Evolutionary conservation across 2,329 filamentous ascomycete genomes (phyloP).

Genomic region (Ceratocystis harringtonii): DNA sequence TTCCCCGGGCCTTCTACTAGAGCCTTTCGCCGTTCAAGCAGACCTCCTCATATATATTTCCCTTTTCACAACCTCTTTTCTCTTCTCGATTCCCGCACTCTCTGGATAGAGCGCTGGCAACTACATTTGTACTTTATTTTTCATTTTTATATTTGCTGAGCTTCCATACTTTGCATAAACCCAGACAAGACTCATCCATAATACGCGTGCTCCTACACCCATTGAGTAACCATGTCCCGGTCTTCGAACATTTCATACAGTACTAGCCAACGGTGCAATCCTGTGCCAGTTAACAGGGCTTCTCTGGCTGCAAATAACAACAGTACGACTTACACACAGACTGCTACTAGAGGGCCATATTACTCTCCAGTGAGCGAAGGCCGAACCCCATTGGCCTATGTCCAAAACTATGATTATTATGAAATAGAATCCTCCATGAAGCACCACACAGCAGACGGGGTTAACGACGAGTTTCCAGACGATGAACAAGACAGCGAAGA

Average conservation of each 20-base stretch:
- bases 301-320: not conserved
- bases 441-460: slow-evolving; percentile 9
- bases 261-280: slow-evolving; percentile 4
- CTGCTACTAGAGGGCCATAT: slow-evolving; percentile 12
- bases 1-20: not conserved
- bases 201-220: not conserved
- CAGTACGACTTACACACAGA: slow-evolving; percentile 11
- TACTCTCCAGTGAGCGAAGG: slow-evolving; percentile 16
- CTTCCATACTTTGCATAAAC: too few species aligned
- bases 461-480: slow-evolving; percentile 6
- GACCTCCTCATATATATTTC: not conserved
- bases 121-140: too few species aligned
- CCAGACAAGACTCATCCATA: not conserved
- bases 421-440: slow-evolving; percentile 8
- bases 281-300: not conserved
- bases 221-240: slow-evolving; percentile 12
- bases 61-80: not conserved
- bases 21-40: not conserved
- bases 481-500: slow-evolving; percentile 3
- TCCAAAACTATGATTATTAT: slow-evolving; percentile 15
- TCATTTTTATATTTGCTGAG: too few species aligned
- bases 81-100: not conserved
- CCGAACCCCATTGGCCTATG: slow-evolving; percentile 8
- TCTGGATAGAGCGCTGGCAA: too few species aligned
- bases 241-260: not conserved